Conservation (phyloP, 768 basidiomycete species). For the Porphyrellus cyaneotinctus region DNA sequence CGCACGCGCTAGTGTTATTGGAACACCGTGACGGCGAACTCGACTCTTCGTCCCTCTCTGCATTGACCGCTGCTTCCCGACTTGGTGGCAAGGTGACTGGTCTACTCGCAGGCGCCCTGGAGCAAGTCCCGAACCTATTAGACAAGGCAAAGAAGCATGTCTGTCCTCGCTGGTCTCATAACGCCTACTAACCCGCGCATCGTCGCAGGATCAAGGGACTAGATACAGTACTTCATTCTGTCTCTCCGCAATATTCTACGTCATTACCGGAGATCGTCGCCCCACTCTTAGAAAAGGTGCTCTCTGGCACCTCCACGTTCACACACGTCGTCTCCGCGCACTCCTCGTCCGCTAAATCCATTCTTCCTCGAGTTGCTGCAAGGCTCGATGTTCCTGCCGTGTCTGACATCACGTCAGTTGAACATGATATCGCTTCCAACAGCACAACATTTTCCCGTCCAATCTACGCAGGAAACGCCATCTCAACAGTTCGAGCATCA, state of each 20-base stretch:
- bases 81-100: slow-evolving; percentile 86
- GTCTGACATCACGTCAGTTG: slow-evolving; percentile 83
- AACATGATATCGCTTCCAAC: slow-evolving; percentile 65
- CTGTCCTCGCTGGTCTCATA: slow-evolving; percentile 6
- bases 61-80: slow-evolving; percentile 83
- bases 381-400: slow-evolving; percentile 85
- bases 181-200: slow-evolving; percentile 4
- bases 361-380: slow-evolving; percentile 90
- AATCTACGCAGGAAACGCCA: slow-evolving; percentile 97
- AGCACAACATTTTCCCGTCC: slow-evolving; percentile 87
- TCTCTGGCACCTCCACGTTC: slow-evolving; percentile 59
- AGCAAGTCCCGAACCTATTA: slow-evolving; percentile 60
- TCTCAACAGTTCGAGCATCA: slow-evolving; percentile 81
- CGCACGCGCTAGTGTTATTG: slow-evolving; percentile 82
- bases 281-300: slow-evolving; percentile 74
- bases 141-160: slow-evolving; percentile 78
- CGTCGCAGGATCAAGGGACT: slow-evolving; percentile 60
- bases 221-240: slow-evolving; percentile 61
- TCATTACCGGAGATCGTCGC: slow-evolving; percentile 74
- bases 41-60: slow-evolving; percentile 82
- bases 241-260: slow-evolving; percentile 64
- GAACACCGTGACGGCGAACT: slow-evolving; percentile 83
- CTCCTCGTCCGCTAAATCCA: slow-evolving; percentile 86
- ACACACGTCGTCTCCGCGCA: slow-evolving; percentile 93
- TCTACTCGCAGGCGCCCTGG: slow-evolving; percentile 64